Conservation (phyloP, 768 basidiomycete genomes). For the Tulasnella sp. region DNA sequence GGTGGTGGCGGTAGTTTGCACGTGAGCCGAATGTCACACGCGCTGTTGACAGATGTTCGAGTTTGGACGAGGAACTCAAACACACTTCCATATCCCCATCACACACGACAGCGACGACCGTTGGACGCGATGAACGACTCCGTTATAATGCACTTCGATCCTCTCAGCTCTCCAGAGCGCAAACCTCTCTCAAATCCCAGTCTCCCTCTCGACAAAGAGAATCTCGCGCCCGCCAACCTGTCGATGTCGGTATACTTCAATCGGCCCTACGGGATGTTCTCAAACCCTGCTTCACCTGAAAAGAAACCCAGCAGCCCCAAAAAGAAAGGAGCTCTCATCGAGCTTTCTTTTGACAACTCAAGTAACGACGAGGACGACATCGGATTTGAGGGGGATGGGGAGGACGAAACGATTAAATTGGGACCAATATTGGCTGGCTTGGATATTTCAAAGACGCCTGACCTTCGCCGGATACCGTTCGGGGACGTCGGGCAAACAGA, state of each 20-base stretch:
- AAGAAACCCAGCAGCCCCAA: background rate
- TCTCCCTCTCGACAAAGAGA: background rate
- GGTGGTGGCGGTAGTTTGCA: background rate
- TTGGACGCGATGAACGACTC: background rate
- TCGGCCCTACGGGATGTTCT: background rate
- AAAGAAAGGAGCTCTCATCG: background rate
- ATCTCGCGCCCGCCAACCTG: background rate
- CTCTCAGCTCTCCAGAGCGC: constrained; percentile 1
- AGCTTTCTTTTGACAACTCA: background rate
- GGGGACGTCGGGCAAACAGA: background rate
- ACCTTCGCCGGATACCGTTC: background rate
- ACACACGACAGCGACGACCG: background rate
- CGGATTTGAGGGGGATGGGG: background rate
- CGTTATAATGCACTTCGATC: background rate
- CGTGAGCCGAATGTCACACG: background rate
- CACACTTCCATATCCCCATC: background rate
- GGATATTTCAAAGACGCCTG: background rate
- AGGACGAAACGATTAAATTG: background rate
- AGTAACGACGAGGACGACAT: background rate
- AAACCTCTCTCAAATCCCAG: background rate
- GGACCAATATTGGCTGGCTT: background rate
- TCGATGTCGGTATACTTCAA: constrained; percentile 1
- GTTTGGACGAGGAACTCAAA: background rate
- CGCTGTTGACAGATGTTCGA: background rate
- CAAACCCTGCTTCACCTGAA: background rate